Percentiles rank a stretch among this genome's conserved stretches.
Conservation (phyloP, 2,329 filamentous ascomycete genomes). For the Pseudogymnoascus sp. region DNA sequence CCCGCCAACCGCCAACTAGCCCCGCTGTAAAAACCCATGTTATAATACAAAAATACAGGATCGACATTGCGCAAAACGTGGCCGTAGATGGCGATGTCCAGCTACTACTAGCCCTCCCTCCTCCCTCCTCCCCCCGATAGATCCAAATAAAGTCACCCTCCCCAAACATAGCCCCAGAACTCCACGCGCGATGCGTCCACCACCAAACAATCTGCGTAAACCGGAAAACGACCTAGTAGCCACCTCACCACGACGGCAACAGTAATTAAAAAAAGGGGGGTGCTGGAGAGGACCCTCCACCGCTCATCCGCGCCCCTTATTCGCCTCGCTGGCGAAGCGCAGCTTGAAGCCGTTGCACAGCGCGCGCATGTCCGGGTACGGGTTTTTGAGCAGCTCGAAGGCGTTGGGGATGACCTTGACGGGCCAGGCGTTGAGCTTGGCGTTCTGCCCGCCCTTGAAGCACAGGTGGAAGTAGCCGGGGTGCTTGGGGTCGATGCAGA, state of each 20-base stretch:
- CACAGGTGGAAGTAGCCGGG: constrained; percentile 93
- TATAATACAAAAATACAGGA: neutral
- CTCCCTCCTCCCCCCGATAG: neutral
- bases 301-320: constrained; percentile 1
- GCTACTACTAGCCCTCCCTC: neutral
- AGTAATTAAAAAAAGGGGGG: neutral
- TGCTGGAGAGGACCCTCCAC: neutral
- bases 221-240: neutral
- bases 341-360: constrained; percentile 94
- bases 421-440: constrained; percentile 66
- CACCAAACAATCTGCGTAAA: neutral
- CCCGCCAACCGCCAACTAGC: neutral
- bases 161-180: neutral
- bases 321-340: constrained; percentile 21
- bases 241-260: neutral
- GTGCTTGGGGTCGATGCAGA: constrained; percentile 87
- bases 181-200: neutral
- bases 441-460: constrained; percentile 81
- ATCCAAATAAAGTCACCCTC: neutral
- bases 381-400: constrained; percentile 79
- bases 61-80: neutral
- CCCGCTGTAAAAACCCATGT: neutral
- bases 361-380: constrained; percentile 90
- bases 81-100: neutral
- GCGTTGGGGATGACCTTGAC: constrained; percentile 90